Percentiles rank a stretch among this genome's conserved stretches.
phyloP scores from a whole-genome alignment of 169 alveolate genomes.

The Plasmodium vinckei region DNA sequence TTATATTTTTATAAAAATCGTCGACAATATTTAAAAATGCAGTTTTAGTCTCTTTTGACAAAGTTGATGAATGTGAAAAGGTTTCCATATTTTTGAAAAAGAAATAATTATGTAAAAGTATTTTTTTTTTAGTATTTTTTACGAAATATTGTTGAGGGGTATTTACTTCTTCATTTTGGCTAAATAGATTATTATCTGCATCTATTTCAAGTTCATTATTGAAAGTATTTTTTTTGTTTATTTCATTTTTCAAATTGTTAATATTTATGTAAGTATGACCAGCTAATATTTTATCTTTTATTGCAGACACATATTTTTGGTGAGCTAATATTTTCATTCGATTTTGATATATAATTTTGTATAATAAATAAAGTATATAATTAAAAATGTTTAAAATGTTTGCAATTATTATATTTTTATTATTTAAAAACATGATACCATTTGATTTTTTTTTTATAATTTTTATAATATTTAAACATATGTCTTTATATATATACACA shows the following conservation, averaged over 20 bases:
- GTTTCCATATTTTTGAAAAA: slow-evolving; percentile 5
- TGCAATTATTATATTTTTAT: slow-evolving; percentile 3
- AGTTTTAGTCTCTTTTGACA: not conserved
- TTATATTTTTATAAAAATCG: slow-evolving; percentile 13
- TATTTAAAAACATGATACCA: not conserved
- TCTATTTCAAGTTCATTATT: not conserved
- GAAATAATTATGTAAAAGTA: slow-evolving; percentile 11
- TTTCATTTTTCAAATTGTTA: not conserved
- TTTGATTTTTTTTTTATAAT: slow-evolving; percentile 1
- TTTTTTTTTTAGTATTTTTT: slow-evolving; percentile 10
- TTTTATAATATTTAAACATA: slow-evolving; percentile 26
- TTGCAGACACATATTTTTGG: not conserved
- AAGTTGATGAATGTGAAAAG: too few relatives aligned
- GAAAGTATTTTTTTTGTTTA: not conserved
- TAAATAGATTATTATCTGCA: not conserved
- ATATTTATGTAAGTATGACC: slow-evolving; percentile 17
- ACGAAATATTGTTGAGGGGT: not conserved
- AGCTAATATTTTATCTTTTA: slow-evolving; percentile 1
- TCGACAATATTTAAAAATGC: not conserved
- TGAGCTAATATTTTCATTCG: slow-evolving; percentile 11
- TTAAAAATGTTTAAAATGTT: slow-evolving; percentile 14
- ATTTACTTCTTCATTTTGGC: too few relatives aligned
- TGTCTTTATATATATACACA: slow-evolving; percentile 28
- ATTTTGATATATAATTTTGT: slow-evolving; percentile 13
- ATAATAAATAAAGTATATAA: slow-evolving; percentile 34